Evolutionary conservation across 2,329 filamentous ascomycete genomes (phyloP).

Genomic region (Sclerotinia sclerotiorum): DNA sequence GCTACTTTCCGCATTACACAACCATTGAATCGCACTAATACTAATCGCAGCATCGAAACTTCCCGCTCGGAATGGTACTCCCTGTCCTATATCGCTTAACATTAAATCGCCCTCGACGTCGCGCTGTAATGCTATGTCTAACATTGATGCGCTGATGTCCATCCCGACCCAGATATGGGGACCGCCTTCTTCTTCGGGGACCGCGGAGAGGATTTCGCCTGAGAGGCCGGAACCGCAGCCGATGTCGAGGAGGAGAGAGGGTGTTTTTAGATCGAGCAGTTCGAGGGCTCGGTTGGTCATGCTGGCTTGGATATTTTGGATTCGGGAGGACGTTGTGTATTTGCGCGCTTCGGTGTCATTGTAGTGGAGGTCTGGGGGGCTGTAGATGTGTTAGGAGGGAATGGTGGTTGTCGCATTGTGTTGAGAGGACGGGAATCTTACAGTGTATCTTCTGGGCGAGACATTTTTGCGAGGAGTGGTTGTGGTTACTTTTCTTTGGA

Average conservation of each 20-base stretch:
- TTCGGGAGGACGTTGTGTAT: conserved; percentile 94
- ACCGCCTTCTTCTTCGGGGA: conserved; percentile 68
- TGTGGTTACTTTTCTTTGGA: too few relatives aligned
- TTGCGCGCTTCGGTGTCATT: conserved; percentile 93
- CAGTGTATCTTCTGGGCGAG: conserved; percentile 94
- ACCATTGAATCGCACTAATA: conserved; percentile 96
- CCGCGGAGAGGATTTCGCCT: conserved; percentile 84
- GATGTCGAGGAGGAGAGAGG: conserved; percentile 91
- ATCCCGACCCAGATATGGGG: conserved; percentile 97
- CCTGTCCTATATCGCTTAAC: conserved; percentile 92
- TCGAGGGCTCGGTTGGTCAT: conserved; percentile 95
- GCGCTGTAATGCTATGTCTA: conserved; percentile 88
- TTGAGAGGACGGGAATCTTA: conserved; percentile 46
- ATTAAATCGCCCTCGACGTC: conserved; percentile 94
- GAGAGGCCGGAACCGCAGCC: conserved; percentile 94
- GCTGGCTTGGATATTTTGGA: conserved; percentile 88
- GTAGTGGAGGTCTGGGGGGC: conserved; percentile 95
- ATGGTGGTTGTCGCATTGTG: conserved; percentile 28
- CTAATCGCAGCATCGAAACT: conserved; percentile 93
- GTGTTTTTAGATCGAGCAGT: conserved; percentile 75
- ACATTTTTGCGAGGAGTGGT: conserved; percentile 64
- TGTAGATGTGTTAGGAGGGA: conserved; percentile 42
- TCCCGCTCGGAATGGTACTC: conserved; percentile 88
- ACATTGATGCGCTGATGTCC: conserved; percentile 93
- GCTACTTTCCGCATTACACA: conserved; percentile 90